Evolutionary conservation across 257 asterid genomes (phyloP), one percentile per base, ranked within the genome.

Genomic region (Phtheirospermum japonicum): DNA sequence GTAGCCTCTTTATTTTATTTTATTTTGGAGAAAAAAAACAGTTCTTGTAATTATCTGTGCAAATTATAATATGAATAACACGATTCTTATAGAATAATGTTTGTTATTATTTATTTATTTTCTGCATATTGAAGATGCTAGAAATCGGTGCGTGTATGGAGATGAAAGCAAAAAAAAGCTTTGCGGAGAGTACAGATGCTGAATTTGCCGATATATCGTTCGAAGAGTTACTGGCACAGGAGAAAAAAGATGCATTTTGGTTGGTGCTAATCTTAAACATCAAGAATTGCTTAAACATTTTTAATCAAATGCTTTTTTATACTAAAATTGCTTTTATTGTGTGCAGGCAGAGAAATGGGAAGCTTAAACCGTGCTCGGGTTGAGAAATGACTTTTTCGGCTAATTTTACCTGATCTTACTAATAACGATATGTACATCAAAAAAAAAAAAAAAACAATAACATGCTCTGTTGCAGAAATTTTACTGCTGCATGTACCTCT

Each of bases 171-270:
- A 78, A 83, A 66, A 51, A 31, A 32, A 65, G 49, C 64, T 71
- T 69, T 23, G 75, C 55, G 34, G 87, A 87, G 71, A 74, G 63
- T 64, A 42, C 63, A 42, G 88, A 85, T 37, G 43, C 69, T 4
- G 93, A 77, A 6, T 67, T 67, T 48, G 45, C 78, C 17, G 90
- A 90, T 54, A 87, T 87, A 72, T 85, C 96, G 0, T 90, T 90
- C 9, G 97, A 90, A 69, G 97, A 87, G 74, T 69, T 90, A 33
- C 71, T 90, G 63, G 96, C 81, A 18, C 90, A 75, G 57, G 97
- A 90, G 62, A 90, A 90, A 80, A 87, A 90, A 77, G 95, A 85
- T 52, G 68, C 48, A 2, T 90, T 87, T 69, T 90, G 97, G 97
- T 90, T 61, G 16, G 82, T 77, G 26, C 57, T 12, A 16, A 58